Percentiles rank a stretch among this genome's conserved stretches.
These are phyloP conservation scores for Plasmodium cynomolgi DNA, from an alignment of 169 alveolate species.

Conservation along the genomic window DNA sequence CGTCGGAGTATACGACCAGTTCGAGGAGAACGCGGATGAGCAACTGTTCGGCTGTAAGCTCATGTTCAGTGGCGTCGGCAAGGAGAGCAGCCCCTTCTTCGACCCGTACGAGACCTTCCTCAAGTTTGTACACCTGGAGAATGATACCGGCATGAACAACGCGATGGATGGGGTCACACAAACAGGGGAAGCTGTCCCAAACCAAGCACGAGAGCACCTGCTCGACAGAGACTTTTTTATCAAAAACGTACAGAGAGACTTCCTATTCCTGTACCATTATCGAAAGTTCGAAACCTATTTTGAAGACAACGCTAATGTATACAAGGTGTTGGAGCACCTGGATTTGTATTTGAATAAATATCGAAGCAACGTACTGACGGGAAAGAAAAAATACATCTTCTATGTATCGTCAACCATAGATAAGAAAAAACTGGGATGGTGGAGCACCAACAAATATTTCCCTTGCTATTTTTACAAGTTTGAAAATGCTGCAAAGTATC, in stretches of 20 bases:
- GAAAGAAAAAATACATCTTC: constrained; percentile 52
- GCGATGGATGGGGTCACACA: neutral
- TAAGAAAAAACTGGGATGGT: constrained; percentile 78
- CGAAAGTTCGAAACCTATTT: constrained; percentile 53
- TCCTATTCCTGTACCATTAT: constrained; percentile 54
- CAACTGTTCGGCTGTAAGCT: constrained; percentile 14
- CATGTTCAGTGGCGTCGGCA: constrained; percentile 56
- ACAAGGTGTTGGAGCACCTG: constrained; percentile 50
- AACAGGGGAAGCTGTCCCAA: neutral
- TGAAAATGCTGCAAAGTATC: constrained; percentile 74
- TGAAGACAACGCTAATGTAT: constrained; percentile 49
- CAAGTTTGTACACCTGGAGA: constrained; percentile 13
- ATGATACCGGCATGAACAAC: neutral
- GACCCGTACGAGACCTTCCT: constrained; percentile 33
- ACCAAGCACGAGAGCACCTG: neutral
- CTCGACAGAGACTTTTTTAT: constrained; percentile 45
- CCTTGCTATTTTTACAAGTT: constrained; percentile 78
- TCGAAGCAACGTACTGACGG: constrained; percentile 25
- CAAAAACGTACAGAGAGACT: constrained; percentile 25
- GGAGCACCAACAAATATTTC: constrained; percentile 75
- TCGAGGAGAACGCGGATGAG: constrained; percentile 28
- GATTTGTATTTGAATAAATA: constrained; percentile 62
- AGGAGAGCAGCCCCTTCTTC: constrained; percentile 9
- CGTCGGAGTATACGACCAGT: constrained; percentile 46
- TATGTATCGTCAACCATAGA: constrained; percentile 37